Conservation (phyloP, 306 rosid genomes). For the Lithocarpus polystachyus region DNA sequence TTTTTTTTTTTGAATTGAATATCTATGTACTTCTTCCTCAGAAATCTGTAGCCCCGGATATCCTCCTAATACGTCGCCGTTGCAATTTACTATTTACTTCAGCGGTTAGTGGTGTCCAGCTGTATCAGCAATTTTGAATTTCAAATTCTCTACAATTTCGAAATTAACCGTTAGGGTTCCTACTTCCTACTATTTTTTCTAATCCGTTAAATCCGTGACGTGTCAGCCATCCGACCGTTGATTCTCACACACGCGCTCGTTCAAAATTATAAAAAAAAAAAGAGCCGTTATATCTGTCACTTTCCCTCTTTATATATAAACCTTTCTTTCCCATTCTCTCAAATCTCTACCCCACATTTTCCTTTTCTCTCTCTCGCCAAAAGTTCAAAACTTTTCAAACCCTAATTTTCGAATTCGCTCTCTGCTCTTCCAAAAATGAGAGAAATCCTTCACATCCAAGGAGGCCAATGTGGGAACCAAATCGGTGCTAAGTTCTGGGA, state of each 20-base stretch:
- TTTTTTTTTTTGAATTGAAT: too few species aligned
- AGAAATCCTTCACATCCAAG: slow-evolving; percentile 46
- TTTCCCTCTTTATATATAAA: not conserved
- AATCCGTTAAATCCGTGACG: not conserved
- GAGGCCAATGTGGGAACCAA: slow-evolving; percentile 51
- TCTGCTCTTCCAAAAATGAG: slow-evolving; percentile 14
- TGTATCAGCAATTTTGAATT: not conserved
- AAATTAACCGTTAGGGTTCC: not conserved
- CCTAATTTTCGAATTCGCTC: too few species aligned
- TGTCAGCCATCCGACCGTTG: not conserved
- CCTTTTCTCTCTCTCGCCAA: not conserved
- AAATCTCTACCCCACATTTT: not conserved
- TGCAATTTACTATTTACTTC: too few species aligned
- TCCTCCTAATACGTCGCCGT: not conserved
- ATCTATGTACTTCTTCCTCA: too few species aligned
- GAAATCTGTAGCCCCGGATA: not conserved
- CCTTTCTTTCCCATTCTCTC: not conserved
- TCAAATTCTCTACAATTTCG: not conserved
- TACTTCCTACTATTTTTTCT: not conserved
- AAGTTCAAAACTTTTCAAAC: not conserved
- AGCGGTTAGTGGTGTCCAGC: not conserved
- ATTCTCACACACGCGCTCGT: not conserved
- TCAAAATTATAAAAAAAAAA: not conserved
- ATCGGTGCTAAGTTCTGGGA: slow-evolving; percentile 53
- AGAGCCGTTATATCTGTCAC: not conserved